Conservation (phyloP, 1,139 yeast genomes). For the Starmera stellimalicola region DNA sequence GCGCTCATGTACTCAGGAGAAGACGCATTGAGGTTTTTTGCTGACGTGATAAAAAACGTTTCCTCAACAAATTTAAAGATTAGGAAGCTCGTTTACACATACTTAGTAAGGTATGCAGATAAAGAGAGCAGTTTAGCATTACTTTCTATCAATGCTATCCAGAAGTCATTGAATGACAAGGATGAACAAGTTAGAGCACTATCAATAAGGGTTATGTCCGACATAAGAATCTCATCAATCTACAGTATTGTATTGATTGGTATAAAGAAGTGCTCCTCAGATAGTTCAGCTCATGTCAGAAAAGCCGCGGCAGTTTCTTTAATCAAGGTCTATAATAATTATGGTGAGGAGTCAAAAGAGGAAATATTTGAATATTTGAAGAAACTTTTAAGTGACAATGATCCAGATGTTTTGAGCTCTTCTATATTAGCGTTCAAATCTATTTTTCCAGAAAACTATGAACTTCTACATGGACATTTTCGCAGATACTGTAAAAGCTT, state of each 20-base stretch:
- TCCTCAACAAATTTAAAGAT: conserved; percentile 63
- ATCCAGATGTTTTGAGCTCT: conserved; percentile 57
- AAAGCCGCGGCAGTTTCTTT: conserved; percentile 74
- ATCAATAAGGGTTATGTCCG: conserved; percentile 72
- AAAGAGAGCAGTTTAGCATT: conserved; percentile 82
- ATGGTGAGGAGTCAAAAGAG: conserved; percentile 20
- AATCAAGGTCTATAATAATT: conserved; percentile 45
- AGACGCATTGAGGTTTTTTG: conserved; percentile 56
- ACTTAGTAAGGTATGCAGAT: conserved; percentile 72
- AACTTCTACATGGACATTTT: conserved; percentile 62
- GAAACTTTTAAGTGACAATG: conserved; percentile 53
- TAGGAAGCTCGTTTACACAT: conserved; percentile 70
- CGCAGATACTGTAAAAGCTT: conserved; percentile 51
- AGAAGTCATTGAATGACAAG: conserved; percentile 66
- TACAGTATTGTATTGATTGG: conserved; percentile 72
- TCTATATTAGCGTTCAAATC: conserved; percentile 52
- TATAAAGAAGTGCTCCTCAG: conserved; percentile 58
- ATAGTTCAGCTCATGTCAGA: conserved; percentile 72
- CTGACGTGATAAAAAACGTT: conserved; percentile 84
- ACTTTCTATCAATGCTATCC: conserved; percentile 84
- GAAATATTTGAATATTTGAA: conserved; percentile 42
- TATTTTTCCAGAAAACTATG: conserved; percentile 50
- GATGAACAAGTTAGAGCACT: conserved; percentile 60
- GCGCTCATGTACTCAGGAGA: conserved; percentile 57
- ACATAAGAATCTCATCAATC: conserved; percentile 71